phyloP scores from a whole-genome alignment of 2,329 filamentous ascomycete genomes.

The Periconia sp. region DNA sequence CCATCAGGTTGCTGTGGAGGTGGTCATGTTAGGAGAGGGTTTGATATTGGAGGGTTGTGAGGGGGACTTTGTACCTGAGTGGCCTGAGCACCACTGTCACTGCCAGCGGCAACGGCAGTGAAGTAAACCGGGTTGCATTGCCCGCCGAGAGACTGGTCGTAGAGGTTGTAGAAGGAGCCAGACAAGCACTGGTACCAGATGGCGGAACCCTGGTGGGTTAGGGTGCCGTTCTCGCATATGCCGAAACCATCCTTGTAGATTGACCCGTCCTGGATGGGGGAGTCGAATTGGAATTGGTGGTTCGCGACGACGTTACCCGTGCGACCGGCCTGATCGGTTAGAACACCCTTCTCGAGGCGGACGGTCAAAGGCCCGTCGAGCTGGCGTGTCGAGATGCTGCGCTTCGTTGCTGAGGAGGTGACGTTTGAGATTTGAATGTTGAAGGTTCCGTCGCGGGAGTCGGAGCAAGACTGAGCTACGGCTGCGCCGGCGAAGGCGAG shows the following conservation, averaged over 20 bases:
- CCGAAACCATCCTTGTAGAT: conserved; percentile 75
- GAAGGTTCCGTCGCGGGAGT: conserved; percentile 58
- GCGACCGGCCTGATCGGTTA: conserved; percentile 67
- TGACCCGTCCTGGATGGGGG: conserved; percentile 62
- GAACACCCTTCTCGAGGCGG: conserved; percentile 62
- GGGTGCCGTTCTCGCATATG: conserved; percentile 65
- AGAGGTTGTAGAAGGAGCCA: conserved; percentile 80
- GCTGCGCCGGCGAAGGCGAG: conserved; percentile 32
- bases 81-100: conserved; percentile 4
- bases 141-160: conserved; percentile 67
- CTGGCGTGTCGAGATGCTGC: conserved; percentile 29
- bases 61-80: conserved; percentile 4
- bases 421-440: conserved; percentile 59
- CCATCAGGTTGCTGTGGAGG: conserved; percentile 6
- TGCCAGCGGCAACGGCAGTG: conserved; percentile 1
- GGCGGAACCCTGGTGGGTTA: conserved; percentile 68
- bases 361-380: conserved; percentile 56
- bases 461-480: conserved; percentile 47
- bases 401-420: conserved; percentile 31
- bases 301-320: conserved; percentile 80
- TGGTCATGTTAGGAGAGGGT: conserved; percentile 20
- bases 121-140: conserved; percentile 61
- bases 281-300: conserved; percentile 60
- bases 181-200: conserved; percentile 76
- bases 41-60: conserved; percentile 1